Conservation (phyloP, 2,329 filamentous ascomycete genomes). For the Sarocladiaceae sp. region DNA sequence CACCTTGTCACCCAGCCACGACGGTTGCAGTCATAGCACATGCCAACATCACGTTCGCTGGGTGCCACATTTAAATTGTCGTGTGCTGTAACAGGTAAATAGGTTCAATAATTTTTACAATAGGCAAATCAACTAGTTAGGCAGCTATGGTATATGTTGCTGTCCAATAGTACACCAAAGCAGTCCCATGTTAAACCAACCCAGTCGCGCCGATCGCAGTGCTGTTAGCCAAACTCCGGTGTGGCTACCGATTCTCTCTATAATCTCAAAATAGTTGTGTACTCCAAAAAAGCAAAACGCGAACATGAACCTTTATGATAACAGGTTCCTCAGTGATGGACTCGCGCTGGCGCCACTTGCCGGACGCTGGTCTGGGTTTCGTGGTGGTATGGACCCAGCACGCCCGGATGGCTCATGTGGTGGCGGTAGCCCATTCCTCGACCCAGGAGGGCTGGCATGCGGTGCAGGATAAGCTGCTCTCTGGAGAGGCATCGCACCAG, state of each 20-base stretch:
- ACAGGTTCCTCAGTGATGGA: constrained; percentile 69
- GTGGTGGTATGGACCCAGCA: constrained; percentile 23
- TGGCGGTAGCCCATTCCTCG: constrained; percentile 33
- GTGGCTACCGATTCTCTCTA: neutral
- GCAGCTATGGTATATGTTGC: neutral
- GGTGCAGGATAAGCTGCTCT: constrained; percentile 37
- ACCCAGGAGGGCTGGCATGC: constrained; percentile 40
- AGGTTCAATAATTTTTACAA: too few relatives aligned
- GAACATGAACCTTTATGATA: constrained; percentile 45
- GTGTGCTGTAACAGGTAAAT: too few relatives aligned
- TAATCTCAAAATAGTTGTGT: too few relatives aligned
- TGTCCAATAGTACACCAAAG: neutral
- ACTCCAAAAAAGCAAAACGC: too few relatives aligned
- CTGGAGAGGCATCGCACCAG: constrained; percentile 38
- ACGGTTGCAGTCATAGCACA: too few relatives aligned
- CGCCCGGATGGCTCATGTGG: constrained; percentile 21
- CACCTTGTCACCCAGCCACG: too few relatives aligned
- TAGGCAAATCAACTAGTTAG: neutral
- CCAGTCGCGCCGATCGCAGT: neutral
- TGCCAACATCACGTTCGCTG: too few relatives aligned
- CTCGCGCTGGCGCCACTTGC: constrained; percentile 70
- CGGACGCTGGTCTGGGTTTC: constrained; percentile 36
- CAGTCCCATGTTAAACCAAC: too few relatives aligned
- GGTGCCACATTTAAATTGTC: too few relatives aligned
- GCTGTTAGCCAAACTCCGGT: neutral